Evolutionary conservation across 2,329 filamentous ascomycete species (phyloP).

Genomic region (Drechmeria coniospora): DNA sequence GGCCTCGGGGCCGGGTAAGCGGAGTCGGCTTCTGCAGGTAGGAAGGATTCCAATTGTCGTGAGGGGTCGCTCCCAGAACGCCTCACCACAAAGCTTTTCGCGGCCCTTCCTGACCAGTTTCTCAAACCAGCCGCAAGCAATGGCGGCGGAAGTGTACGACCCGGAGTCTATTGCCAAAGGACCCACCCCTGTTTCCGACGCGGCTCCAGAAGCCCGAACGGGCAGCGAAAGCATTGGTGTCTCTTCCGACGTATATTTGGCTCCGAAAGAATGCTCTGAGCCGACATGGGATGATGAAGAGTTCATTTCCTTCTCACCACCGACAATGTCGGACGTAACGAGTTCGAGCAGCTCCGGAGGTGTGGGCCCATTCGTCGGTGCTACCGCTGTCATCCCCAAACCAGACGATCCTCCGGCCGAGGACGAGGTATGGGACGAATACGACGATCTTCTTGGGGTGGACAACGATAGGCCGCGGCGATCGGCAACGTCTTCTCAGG

Average conservation of each 20-base stretch:
- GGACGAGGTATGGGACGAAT: slow-evolving; percentile 91
- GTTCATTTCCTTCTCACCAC: slow-evolving; percentile 59
- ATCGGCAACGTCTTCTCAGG: slow-evolving; percentile 40
- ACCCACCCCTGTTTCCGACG: slow-evolving; percentile 23
- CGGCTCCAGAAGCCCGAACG: slow-evolving; percentile 19
- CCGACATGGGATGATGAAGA: slow-evolving; percentile 29
- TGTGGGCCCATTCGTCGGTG: slow-evolving; percentile 40
- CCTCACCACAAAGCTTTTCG: slow-evolving; percentile 69
- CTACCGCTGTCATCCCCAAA: slow-evolving; percentile 51
- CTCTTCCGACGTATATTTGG: slow-evolving; percentile 15
- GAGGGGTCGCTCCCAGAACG: slow-evolving; percentile 48
- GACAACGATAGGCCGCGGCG: slow-evolving; percentile 27
- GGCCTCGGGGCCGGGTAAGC: slow-evolving; percentile 5
- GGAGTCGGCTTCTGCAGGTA: slow-evolving; percentile 59
- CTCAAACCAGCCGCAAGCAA: slow-evolving; percentile 19
- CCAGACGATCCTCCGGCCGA: slow-evolving; percentile 49
- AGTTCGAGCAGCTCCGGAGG: slow-evolving; percentile 49
- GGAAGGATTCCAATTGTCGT: slow-evolving; percentile 77
- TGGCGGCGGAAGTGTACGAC: slow-evolving; percentile 15
- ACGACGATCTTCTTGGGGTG: slow-evolving; percentile 73
- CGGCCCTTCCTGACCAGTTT: slow-evolving; percentile 56
- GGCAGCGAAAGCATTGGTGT: slow-evolving; percentile 15
- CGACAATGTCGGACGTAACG: slow-evolving; percentile 53
- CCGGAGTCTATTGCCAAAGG: slow-evolving; percentile 31
- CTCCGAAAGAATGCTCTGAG: slow-evolving; percentile 15